Evolutionary conservation across 129 eudicot genomes (phyloP), one percentile per base, ranked within the genome.

Genomic region (Helichrysum umbraculigerum): DNA sequence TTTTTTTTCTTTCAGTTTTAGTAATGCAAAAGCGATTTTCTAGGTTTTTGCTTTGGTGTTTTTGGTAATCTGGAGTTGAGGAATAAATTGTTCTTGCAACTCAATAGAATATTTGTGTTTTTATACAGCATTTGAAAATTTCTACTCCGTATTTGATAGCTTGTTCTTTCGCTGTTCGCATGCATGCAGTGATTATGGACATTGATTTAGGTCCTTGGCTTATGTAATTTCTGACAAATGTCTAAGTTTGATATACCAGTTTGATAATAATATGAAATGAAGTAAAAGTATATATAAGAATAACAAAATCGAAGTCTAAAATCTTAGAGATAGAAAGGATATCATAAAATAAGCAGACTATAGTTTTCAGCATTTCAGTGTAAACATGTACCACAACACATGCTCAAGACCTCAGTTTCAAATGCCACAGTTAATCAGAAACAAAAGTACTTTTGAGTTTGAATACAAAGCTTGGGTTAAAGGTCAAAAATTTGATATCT

Each of bases 121-220:
- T 42, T 62, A 75, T 29, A 44, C 47, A 34, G 61, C 30, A 29
- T 32, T 12, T 10, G 20, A 44, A 44, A 63, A 62, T 44, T 63
- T 42, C 11, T 32, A n/a, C n/a, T n/a, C n/a, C n/a, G n/a, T n/a
- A 34, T 64, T 71, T 72, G 66, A 42, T 32, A 72, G n/a, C 51
- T 5, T 72, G 54, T 54, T 72, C 3, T n/a, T 2, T 52, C 9
- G 29, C 28, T 25, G 28, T 25, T 41, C 10, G 12, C 51, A 30
- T 30, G 76, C 54, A 47, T 47, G 54, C 54, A 25, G 66, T 58
- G 32, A 58, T 34, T 56, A 54, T 54, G 56, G 68, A 56, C 34
- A 34, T 56, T 20, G 10, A 25, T 25, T 25, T 25, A 25, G 28
- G 28, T 25, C 50, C 35, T 21, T 6, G 19, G 28, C 16, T 47